Evolutionary conservation across 2,329 filamentous ascomycete genomes (phyloP).

Genomic region (Alternaria consortialis): DNA sequence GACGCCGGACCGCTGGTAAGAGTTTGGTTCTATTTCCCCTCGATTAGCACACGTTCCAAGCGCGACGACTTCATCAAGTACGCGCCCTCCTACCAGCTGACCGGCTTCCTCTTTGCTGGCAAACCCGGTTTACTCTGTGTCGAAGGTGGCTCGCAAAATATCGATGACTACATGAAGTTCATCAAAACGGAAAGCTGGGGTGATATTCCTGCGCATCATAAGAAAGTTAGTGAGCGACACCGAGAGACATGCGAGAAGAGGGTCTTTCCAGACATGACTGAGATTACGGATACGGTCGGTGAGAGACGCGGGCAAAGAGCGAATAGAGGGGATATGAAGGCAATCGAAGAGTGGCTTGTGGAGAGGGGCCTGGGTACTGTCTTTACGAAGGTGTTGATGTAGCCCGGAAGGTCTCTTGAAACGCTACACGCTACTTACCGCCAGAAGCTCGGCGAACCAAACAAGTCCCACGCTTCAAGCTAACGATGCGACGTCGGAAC

Average conservation of each 20-base stretch:
- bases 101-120: conserved; percentile 68
- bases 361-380: conserved; percentile 57
- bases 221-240: conserved; percentile 68
- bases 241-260: conserved; percentile 54
- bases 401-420: not conserved
- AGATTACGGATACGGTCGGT: conserved; percentile 63
- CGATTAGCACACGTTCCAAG: conserved; percentile 67
- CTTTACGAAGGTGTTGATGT: conserved; percentile 55
- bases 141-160: conserved; percentile 57
- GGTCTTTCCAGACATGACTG: conserved; percentile 64
- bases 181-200: conserved; percentile 72
- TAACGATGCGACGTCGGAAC: not conserved
- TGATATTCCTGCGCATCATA: conserved; percentile 69
- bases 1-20: conserved; percentile 52
- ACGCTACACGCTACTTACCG: not conserved
- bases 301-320: conserved; percentile 60
- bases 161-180: conserved; percentile 69
- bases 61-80: conserved; percentile 65
- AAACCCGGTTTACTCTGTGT: conserved; percentile 66
- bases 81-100: conserved; percentile 62
- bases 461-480: not conserved
- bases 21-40: conserved; percentile 72
- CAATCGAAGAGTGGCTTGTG: conserved; percentile 60
- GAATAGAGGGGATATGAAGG: conserved; percentile 64
- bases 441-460: no score